phyloP scores from a whole-genome alignment of 208 protist species.

The Wallacemonas collosoma region DNA sequence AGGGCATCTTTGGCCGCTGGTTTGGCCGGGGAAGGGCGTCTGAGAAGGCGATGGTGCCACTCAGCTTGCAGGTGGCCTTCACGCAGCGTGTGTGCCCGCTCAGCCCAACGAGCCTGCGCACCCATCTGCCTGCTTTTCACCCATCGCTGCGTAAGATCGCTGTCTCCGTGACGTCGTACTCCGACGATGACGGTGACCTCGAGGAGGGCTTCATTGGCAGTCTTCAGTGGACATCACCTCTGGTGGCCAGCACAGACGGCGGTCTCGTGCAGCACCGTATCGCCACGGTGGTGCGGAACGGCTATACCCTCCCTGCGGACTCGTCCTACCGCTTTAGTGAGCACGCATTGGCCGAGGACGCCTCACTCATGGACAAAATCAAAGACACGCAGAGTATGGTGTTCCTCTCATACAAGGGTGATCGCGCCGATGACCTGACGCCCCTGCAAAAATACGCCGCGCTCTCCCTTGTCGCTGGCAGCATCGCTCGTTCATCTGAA shows the following conservation, averaged over 20 bases:
- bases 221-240: constrained; percentile 2
- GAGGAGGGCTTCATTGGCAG: constrained; percentile 8
- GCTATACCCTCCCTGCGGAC: not conserved
- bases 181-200: not conserved
- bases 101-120: not conserved
- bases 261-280: constrained; percentile 9
- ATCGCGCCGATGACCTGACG: not conserved
- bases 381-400: constrained; percentile 7
- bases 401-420: constrained; percentile 26
- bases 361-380: constrained; percentile 17
- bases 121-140: constrained; percentile 12
- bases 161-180: not conserved
- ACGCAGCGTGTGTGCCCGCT: constrained; percentile 4
- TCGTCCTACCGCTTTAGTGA: not conserved
- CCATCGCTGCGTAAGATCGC: constrained; percentile 11
- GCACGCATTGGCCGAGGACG: constrained; percentile 1
- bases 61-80: constrained; percentile 20
- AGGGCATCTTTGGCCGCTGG: not conserved
- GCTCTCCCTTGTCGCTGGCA: constrained; percentile 24
- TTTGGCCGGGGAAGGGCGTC: not conserved
- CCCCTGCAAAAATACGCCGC: constrained; percentile 31
- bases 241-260: not conserved
- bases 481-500: not conserved
- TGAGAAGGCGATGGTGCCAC: constrained; percentile 2
- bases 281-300: constrained; percentile 1